Evolutionary conservation across 768 basidiomycete genomes (phyloP), one percentile per base, ranked within the genome.

Genomic region (Scleroderma bovista): DNA sequence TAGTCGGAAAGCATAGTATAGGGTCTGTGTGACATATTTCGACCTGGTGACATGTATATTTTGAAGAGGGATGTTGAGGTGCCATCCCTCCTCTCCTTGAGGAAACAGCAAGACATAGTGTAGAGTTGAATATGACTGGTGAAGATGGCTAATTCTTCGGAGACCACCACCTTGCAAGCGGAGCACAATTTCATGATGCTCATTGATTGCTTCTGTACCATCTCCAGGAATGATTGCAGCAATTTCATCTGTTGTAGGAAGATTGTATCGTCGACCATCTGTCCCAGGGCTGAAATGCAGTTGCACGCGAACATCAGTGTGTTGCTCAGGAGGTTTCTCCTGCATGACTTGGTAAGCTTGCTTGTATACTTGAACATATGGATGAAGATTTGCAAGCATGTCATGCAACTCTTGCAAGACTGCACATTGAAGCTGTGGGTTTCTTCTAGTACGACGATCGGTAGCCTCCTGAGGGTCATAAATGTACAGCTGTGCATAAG

Each of bases 91-190:
- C 26, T 70, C 55, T 2, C 73, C 73, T 34, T 44, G 16, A 3
- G 75, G 71, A 62, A 77, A 76, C 2, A 79, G 60, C 0, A 79
- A 53, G 0, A 72, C 67, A 69, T 75, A 77, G 13, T 75, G 69
- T 1, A 78, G 59, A 0, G 73, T 54, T 0, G 53, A 26, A 52
- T 77, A 79, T 0, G 58, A 46, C 4, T 69, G 63, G 52, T 72
- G 59, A 0, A 60, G 47, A 2, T 78, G 62, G 44, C 36, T 60
- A 38, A 74, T 70, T 5, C 60, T 52, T 16, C 58, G 34, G 6
- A 73, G 51, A 12, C 24, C 47, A 16, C 59, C 60, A 26, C 56
- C 55, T 7, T 54, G 48, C 2, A 55, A 44, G 1, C 48, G 45
- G 5, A 75, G 36, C 9, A 76, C 50, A 15, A 76, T 73, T 37